phyloP scores from a whole-genome alignment of 2,329 filamentous ascomycete genomes.

The Penicillium sumatraense region DNA sequence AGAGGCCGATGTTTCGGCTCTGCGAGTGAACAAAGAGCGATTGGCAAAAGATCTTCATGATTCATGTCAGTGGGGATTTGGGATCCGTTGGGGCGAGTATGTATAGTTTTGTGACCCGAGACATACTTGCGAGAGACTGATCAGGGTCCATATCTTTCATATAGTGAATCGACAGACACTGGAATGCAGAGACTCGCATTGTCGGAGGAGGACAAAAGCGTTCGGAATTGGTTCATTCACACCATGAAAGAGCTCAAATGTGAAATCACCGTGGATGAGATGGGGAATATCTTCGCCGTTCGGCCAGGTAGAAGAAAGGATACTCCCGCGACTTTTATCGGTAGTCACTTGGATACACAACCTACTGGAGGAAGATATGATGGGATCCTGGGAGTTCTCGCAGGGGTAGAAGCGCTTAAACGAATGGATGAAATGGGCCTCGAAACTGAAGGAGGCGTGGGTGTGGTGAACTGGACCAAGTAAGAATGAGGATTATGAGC shows the following conservation, averaged over 20 bases:
- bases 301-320: constrained; percentile 63
- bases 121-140: background rate
- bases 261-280: constrained; percentile 69
- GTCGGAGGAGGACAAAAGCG: constrained; percentile 71
- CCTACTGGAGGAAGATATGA: constrained; percentile 53
- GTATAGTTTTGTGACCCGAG: constrained; percentile 31
- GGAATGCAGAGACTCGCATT: constrained; percentile 78
- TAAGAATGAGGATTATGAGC: constrained; percentile 20
- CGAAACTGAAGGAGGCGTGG: constrained; percentile 72
- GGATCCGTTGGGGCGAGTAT: constrained; percentile 70
- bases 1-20: constrained; percentile 54
- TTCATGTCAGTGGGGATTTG: constrained; percentile 69
- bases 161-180: constrained; percentile 60
- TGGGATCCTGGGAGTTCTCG: constrained; percentile 74
- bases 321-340: constrained; percentile 68
- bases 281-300: constrained; percentile 81
- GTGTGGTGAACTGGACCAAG: constrained; percentile 66
- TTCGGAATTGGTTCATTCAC: constrained; percentile 75
- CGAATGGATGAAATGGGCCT: constrained; percentile 69
- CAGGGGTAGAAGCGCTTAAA: constrained; percentile 73
- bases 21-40: constrained; percentile 63
- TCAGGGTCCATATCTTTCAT: background rate
- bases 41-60: constrained; percentile 68
- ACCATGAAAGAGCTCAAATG: constrained; percentile 69
- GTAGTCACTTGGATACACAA: constrained; percentile 71